A percentile compares a stretch with the other conserved stretches of the same genome.
Conservation (phyloP, 306 rosid genomes). For the Dryas alaskensis region DNA sequence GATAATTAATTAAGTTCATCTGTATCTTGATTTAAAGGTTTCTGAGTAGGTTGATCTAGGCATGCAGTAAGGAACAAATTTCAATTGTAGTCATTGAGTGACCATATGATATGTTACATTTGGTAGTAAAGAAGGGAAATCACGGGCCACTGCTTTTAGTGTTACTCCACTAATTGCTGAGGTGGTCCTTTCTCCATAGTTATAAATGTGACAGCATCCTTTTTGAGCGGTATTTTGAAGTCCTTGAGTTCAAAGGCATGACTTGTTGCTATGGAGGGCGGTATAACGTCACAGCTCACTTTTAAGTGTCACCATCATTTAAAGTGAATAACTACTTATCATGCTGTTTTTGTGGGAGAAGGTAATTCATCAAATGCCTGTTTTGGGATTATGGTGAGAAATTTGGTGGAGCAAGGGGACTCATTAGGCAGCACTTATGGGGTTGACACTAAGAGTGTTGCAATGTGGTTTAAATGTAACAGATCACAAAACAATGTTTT, state of each 20-base stretch:
- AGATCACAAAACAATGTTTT: neutral
- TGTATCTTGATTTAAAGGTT: neutral
- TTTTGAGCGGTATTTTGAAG: neutral
- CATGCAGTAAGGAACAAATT: neutral
- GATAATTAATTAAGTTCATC: neutral
- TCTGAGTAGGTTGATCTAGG: neutral
- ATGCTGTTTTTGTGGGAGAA: neutral
- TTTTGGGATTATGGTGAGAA: neutral
- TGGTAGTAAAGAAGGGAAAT: neutral
- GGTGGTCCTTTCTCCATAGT: neutral
- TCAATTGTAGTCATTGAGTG: neutral
- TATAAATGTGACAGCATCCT: neutral
- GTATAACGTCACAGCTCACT: neutral
- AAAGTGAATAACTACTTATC: neutral
- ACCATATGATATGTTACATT: neutral
- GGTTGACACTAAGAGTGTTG: neutral
- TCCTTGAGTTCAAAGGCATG: neutral
- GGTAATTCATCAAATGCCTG: conserved; percentile 6
- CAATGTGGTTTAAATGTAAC: neutral
- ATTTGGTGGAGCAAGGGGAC: neutral
- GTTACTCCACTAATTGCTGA: neutral
- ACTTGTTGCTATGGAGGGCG: neutral
- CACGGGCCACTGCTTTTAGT: neutral
- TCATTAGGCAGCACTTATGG: neutral
- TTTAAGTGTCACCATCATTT: neutral